Evolutionary conservation across 495 filamentous ascomycete species (phyloP).

Genomic region (Lasiosphaeriaceae sp.): DNA sequence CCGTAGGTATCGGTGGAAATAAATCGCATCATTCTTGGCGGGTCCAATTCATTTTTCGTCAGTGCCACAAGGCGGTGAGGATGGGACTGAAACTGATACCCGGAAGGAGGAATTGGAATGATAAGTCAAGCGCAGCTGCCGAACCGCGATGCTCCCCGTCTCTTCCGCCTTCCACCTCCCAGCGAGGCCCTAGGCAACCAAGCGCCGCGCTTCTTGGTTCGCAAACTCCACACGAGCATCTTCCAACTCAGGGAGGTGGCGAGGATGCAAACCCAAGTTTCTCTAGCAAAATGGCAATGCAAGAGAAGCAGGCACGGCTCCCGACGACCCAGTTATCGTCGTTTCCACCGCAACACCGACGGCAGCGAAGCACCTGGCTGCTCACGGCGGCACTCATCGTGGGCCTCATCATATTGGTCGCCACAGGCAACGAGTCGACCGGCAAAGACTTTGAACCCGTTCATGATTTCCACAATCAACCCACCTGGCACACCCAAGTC

Average conservation of each 20-base stretch:
- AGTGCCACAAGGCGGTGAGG: too few species aligned
- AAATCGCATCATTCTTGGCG: too few species aligned
- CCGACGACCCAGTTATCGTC: neutral
- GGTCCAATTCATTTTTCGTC: too few species aligned
- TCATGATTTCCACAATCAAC: neutral
- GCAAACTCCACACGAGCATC: too few species aligned
- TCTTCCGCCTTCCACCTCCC: too few species aligned
- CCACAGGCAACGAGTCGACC: neutral
- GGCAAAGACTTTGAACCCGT: neutral
- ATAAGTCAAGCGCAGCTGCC: neutral
- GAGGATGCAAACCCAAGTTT: neutral
- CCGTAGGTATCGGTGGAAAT: neutral
- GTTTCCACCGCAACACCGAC: neutral
- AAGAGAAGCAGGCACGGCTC: neutral
- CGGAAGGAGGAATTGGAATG: neutral
- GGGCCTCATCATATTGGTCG: slow-evolving; percentile 6
- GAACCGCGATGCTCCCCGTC: neutral
- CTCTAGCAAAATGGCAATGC: neutral
- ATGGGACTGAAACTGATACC: too few species aligned
- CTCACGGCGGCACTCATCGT: slow-evolving; percentile 4
- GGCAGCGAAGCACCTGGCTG: slow-evolving; percentile 7
- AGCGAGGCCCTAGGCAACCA: too few species aligned
- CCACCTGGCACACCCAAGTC: neutral
- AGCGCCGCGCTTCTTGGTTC: slow-evolving; percentile 4
- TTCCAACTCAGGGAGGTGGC: neutral